Evolutionary conservation across 1,284 basidiomycete species (phyloP), one percentile per base, ranked within the genome.

Genomic region (Apiotrichum gracile): DNA sequence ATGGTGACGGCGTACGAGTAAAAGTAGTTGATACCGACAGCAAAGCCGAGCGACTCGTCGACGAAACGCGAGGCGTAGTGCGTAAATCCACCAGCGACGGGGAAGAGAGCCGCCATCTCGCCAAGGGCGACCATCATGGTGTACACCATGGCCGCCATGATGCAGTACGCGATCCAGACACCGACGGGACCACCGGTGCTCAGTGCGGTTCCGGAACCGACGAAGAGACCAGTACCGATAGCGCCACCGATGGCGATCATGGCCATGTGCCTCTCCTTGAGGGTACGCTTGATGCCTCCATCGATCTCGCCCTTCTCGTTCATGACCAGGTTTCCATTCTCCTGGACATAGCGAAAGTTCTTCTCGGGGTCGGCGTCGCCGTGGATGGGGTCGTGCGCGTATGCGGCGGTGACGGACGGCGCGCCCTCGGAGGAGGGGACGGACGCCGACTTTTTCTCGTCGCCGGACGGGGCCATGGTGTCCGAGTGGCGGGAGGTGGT

Each of bases 161-260:
- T 57, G 27, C 62, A 67, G 58, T 71, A 74, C 24, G 61, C 72
- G 35, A 74, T 52, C 63, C 67, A 68, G 50, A 67, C 48, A 34
- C 74, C 76, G 33, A 75, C 70, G 0, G 79, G 79, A 26, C 79
- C 80, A 40, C 77, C 78, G 1, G 56, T 71, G 10, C 66, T 62
- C 3, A 80, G 69, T 8, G 78, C 77, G 22, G 65, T 56, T 24
- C 78, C 78, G 7, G 76, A 75, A 26, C 79, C 78, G 44, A 80
- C 70, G 58, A 78, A 77, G 1, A 78, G 65, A 68, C 63, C 64
- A 22, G 65, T 66, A 33, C 62, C 67, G 40, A 69, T 67, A 12
- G 65, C 62, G 33, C 62, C 77, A 21, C 78, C 79, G 31, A 80
- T 71, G 0, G 79, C 79, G 46, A 81, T 78, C 75, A 78, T 74